Evolutionary conservation across 495 filamentous ascomycete genomes (phyloP), one percentile per base, ranked within the genome.

Genomic region (Annulohypoxylon bovei): DNA sequence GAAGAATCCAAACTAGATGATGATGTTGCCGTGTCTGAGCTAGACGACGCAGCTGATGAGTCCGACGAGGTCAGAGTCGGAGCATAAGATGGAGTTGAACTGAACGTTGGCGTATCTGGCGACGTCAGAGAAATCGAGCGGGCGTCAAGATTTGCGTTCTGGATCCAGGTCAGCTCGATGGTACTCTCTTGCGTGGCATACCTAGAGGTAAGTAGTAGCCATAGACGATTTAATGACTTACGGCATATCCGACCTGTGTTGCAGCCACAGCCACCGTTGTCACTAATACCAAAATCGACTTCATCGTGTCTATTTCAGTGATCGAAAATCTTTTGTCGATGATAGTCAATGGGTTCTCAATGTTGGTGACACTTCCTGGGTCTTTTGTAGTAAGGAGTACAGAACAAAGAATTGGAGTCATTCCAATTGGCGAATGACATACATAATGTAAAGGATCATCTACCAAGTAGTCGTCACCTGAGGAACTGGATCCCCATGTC

Each of bases 81-180:
- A 5, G 28, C 8, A 6, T 18, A 53, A 4, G 6, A 7, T 30
- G 28, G 12, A 0, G 58, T 23, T 11, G 57, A 42, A 2, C 35
- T 60, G 22, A 54, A 53, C 0, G 49, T 49, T 6, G 66, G 66
- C 14, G 12, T 57, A 42, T 63, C 66, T 4, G 33, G 8, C 9
- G 66, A 63, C 16, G 66, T 69, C 33, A 46, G 33, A 22, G 66
- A 69, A 12, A 63, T 50, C 4, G 32, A 52, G 23, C 52, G 52
- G 8, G 11, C 35, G 12, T 69, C 33, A 11, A 46, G 12, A 12
- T 16, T 46, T 22, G 66, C 59, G 53, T 30, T 44, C 66, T 69
- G 18, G 25, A 11, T 6, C 12, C 32, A 18, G 5, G 35, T 63
- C 27, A 69, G 66, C 66, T 55, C 7, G 27, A 20, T 30, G 4